Evolutionary conservation across 2,329 filamentous ascomycete genomes (phyloP).

Genomic region (Seiridium unicorne): DNA sequence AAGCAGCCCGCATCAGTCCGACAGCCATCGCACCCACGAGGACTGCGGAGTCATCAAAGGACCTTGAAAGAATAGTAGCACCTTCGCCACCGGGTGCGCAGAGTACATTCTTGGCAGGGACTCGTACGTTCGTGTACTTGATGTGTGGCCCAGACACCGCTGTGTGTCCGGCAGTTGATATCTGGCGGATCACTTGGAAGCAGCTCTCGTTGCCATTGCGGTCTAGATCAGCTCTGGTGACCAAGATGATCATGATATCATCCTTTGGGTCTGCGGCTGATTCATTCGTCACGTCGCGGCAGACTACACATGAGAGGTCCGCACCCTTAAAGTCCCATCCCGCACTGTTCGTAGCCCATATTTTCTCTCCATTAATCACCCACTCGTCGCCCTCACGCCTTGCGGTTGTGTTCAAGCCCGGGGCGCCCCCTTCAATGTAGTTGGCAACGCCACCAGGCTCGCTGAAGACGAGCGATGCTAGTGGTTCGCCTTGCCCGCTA

Average conservation of each 20-base stretch:
- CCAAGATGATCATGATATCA: constrained; percentile 45
- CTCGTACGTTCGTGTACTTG: constrained; percentile 43
- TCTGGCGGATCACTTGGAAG: constrained; percentile 45
- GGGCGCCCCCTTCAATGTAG: constrained; percentile 46
- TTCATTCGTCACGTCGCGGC: constrained; percentile 32
- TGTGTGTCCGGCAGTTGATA: constrained; percentile 43
- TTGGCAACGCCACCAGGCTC: constrained; percentile 53
- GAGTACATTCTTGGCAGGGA: constrained; percentile 46
- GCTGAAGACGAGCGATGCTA: constrained; percentile 50
- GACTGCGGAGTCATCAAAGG: constrained; percentile 42
- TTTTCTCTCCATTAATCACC: constrained; percentile 53
- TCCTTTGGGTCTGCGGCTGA: constrained; percentile 19
- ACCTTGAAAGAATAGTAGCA: constrained; percentile 36
- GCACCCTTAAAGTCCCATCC: constrained; percentile 53
- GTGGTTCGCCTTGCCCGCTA: constrained; percentile 37
- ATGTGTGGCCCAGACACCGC: constrained; percentile 48
- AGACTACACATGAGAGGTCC: constrained; percentile 51
- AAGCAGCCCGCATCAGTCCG: constrained; percentile 51
- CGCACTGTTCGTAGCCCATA: constrained; percentile 51
- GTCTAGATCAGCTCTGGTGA: constrained; percentile 45
- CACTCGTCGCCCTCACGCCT: constrained; percentile 46
- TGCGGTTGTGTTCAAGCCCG: constrained; percentile 48
- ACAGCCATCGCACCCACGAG: constrained; percentile 55
- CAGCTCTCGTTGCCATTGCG: constrained; percentile 35
- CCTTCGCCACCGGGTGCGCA: constrained; percentile 41